Conservation (phyloP, 805 yeast species). For the Starmerella roubikii region DNA sequence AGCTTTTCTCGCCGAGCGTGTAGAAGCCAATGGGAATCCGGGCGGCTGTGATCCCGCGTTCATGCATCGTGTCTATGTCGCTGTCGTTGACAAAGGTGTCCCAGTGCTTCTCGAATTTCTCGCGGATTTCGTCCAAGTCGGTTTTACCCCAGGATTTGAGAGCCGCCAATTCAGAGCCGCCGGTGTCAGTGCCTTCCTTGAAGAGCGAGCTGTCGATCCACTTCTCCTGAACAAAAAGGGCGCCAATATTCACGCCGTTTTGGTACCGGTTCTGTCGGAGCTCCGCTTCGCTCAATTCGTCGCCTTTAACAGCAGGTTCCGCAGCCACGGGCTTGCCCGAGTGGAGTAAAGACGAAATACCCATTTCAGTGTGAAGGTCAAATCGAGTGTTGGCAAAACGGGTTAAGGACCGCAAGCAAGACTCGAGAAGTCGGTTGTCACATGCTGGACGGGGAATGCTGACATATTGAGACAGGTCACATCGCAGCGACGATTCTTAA, state of each 20-base stretch:
- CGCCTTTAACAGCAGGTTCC: conserved; percentile 23
- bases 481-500: too few relatives aligned
- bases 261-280: conserved; percentile 32
- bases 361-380: too few relatives aligned
- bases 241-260: conserved; percentile 78
- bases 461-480: too few relatives aligned
- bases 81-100: conserved; percentile 41
- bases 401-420: too few relatives aligned
- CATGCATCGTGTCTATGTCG: conserved; percentile 69
- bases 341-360: conserved; percentile 20
- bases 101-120: conserved; percentile 52
- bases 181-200: conserved; percentile 35
- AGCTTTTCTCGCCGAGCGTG: conserved; percentile 46
- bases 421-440: too few relatives aligned
- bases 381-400: too few relatives aligned
- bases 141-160: conserved; percentile 34
- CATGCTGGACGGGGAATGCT: too few relatives aligned
- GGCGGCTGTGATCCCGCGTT: conserved; percentile 59
- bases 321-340: conserved; percentile 21
- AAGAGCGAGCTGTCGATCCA: conserved; percentile 60
- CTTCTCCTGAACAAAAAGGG: conserved; percentile 64
- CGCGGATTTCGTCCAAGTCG: conserved; percentile 43
- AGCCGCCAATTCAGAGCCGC: conserved; percentile 60
- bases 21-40: conserved; percentile 89
- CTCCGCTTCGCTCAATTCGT: conserved; percentile 26